These are phyloP conservation scores for Psilocybe mexicana DNA, from an alignment of 1,284 basidiomycete species.

Conservation along the genomic window DNA sequence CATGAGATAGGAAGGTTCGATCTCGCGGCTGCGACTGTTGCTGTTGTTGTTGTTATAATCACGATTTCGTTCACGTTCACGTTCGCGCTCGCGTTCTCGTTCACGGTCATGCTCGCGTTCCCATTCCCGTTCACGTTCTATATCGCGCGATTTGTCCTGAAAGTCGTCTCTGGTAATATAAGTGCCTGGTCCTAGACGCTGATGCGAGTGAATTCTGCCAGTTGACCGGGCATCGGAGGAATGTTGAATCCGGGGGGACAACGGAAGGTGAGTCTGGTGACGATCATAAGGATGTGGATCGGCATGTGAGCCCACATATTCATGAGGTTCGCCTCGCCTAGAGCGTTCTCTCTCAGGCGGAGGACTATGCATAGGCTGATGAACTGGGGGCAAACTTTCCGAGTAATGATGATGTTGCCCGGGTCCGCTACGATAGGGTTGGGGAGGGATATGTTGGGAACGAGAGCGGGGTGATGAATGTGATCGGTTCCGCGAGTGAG, in stretches of 20 bases:
- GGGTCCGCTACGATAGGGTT: conserved; percentile 37
- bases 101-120: conserved; percentile 20
- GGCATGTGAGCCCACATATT: conserved; percentile 16
- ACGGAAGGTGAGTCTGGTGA: conserved; percentile 22
- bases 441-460: conserved; percentile 29
- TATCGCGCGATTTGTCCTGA: conserved; percentile 35
- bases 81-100: conserved; percentile 17
- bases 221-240: conserved; percentile 34
- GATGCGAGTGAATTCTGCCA: conserved; percentile 57
- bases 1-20: conserved; percentile 30
- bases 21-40: conserved; percentile 34
- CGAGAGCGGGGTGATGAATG: conserved; percentile 43
- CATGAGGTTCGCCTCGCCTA: conserved; percentile 33
- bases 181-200: conserved; percentile 63
- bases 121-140: conserved; percentile 48
- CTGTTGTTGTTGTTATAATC: conserved; percentile 37
- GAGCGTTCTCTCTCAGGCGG: conserved; percentile 47
- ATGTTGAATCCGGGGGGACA: conserved; percentile 41
- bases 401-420: conserved; percentile 44
- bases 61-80: conserved; percentile 18
- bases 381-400: conserved; percentile 42
- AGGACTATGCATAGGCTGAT: conserved; percentile 50
- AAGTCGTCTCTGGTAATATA: conserved; percentile 55
- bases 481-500: conserved; percentile 35
- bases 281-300: conserved; percentile 27